Conservation (phyloP, 2,329 filamentous ascomycete genomes). For the Penicillium expansum region DNA sequence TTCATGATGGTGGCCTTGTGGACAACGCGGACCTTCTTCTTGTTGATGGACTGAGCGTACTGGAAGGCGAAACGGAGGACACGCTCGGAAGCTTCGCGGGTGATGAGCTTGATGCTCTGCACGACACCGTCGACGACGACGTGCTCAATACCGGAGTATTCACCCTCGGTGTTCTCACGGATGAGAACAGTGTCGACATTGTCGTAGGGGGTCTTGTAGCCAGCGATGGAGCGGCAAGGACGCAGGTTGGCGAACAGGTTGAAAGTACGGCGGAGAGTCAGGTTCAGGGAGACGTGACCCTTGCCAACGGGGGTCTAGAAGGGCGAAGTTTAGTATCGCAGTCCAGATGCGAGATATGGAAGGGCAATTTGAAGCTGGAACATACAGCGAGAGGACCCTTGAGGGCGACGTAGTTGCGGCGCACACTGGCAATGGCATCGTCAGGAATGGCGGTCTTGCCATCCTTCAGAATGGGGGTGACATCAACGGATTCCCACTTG, state of each 20-base stretch:
- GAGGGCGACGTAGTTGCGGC: constrained; percentile 93
- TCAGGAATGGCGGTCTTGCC: constrained; percentile 95
- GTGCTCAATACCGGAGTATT: constrained; percentile 99
- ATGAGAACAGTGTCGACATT: constrained; percentile 95
- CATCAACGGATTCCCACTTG: constrained; percentile 95
- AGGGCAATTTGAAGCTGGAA: constrained; percentile 20
- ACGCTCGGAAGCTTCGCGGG: constrained; percentile 87
- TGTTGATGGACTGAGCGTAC: constrained; percentile 88
- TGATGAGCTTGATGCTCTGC: constrained; percentile 99
- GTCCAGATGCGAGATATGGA: not conserved
- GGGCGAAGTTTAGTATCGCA: constrained; percentile 26
- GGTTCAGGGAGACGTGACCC: constrained; percentile 97
- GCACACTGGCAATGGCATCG: constrained; percentile 87
- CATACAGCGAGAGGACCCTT: constrained; percentile 94
- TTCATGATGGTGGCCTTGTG: constrained; percentile 99
- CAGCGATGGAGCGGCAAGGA: constrained; percentile 92
- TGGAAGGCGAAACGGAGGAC: constrained; percentile 98
- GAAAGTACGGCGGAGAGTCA: constrained; percentile 97
- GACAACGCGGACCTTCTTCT: constrained; percentile 94
- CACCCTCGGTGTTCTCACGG: constrained; percentile 99
- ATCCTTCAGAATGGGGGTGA: constrained; percentile 88
- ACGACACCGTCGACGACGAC: constrained; percentile 96
- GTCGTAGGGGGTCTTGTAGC: constrained; percentile 98
- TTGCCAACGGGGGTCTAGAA: constrained; percentile 90
- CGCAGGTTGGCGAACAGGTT: constrained; percentile 99